A percentile compares a stretch with the other conserved stretches of the same genome.
phyloP scores from a whole-genome alignment of 805 yeast species.

The Zygosaccharomyces gambellarensis region DNA sequence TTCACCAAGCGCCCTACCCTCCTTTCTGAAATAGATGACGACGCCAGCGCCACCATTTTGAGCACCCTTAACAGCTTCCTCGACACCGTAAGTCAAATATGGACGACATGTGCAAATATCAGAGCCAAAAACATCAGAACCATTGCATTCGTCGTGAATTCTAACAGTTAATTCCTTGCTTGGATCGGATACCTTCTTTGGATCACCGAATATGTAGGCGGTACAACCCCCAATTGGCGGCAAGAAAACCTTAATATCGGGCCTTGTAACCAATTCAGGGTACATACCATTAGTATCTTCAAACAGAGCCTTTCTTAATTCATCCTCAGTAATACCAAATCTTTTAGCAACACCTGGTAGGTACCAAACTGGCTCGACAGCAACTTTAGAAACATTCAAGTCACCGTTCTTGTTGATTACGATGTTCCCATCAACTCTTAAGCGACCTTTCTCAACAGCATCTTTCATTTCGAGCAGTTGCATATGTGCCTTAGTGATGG shows the following conservation, averaged over 20 bases:
- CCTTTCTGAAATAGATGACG: constrained; percentile 62
- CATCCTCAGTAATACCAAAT: constrained; percentile 51
- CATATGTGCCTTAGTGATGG: constrained; percentile 62
- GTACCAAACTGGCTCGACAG: constrained; percentile 69
- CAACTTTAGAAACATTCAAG: constrained; percentile 56
- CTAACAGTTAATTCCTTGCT: constrained; percentile 50
- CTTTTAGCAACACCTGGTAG: constrained; percentile 65
- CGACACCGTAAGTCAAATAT: constrained; percentile 58
- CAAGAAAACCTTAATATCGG: constrained; percentile 58
- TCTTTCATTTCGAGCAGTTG: constrained; percentile 55
- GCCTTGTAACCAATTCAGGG: constrained; percentile 63
- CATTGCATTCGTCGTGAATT: constrained; percentile 66
- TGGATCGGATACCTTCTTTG: constrained; percentile 49
- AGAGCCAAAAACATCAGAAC: constrained; percentile 64
- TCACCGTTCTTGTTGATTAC: constrained; percentile 59
- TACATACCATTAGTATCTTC: constrained; percentile 70
- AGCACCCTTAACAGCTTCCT: constrained; percentile 65
- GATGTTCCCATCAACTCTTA: constrained; percentile 55
- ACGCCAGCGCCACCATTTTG: constrained; percentile 62
- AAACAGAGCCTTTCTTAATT: constrained; percentile 55
- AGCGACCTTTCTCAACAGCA: constrained; percentile 48
- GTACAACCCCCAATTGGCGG: constrained; percentile 70
- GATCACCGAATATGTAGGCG: constrained; percentile 62
- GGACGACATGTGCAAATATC: constrained; percentile 71
- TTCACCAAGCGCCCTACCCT: constrained; percentile 67